Base-by-base conservation (phyloP, 352 stramenopile genomes). In the Aphanomyces euteiches region DNA sequence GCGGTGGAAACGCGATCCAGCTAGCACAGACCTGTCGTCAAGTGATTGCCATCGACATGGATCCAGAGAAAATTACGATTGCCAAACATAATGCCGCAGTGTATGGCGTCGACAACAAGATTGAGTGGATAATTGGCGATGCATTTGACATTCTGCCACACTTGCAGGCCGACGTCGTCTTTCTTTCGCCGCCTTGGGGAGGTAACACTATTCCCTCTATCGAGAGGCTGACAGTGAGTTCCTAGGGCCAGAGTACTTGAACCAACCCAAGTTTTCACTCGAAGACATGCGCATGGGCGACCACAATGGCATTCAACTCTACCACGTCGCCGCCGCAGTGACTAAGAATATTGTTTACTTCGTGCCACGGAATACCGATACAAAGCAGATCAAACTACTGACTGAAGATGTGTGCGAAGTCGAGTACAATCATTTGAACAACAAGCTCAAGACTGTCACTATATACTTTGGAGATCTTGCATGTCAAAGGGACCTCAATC, bases 11-110 rank as follows among this genome's bases (percentile, higher is more conserved):
- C 73, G 86, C 92, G 15, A 97, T 98, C 72, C 92, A 98, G 71
- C 83, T 98, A 50, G 93, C 93, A 13, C 79, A 80, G 67, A 91
- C 85, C 7, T 97, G 90, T 67, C 84, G 86, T 19, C 78, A 90
- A 17, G 93, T 98, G 12, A 94, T 97, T 66, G 91, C 88, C n/a
- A 96, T 98, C 65, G 92, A 98, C 58, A 85, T 97, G 47, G 91
- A 98, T 66, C 85, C 86, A 4, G 77, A 82, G 17, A 96, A 95
- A 67, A 84, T 97, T n/a, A 81, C 81, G 17, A 95, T 96, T 78
- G 92, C 90, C 4, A 85, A 91, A 65, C 87, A 96, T 67, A 98
- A 98, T 74, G 92, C 92, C 48, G 66, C 69, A 17, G 90, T 97
- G 69, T 98, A 98, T 69, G 90, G 89, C 17, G 90, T 98, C 4